Evolutionary conservation across 768 basidiomycete genomes (phyloP).

Genomic region (Psilocybe subaeruginosa): DNA sequence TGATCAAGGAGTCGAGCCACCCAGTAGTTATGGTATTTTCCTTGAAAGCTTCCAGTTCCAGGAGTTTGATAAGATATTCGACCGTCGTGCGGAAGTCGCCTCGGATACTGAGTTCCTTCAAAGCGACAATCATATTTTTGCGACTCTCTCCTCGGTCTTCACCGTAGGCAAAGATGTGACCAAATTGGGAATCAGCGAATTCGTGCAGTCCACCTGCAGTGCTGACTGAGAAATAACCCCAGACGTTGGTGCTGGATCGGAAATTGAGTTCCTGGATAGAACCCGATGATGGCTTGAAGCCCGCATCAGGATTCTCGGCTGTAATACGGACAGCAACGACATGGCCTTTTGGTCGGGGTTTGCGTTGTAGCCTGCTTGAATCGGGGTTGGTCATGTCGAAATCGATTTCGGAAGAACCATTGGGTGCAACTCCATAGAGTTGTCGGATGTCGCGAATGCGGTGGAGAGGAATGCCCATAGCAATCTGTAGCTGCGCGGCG

Average conservation of each 20-base stretch:
- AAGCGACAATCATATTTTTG: conserved; percentile 99
- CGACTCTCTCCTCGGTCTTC: conserved; percentile 93
- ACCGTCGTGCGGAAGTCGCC: conserved; percentile 99
- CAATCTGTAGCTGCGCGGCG: conserved; percentile 94
- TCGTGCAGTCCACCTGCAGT: conserved; percentile 97
- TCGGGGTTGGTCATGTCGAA: conserved; percentile 95
- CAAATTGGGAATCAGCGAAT: conserved; percentile 99
- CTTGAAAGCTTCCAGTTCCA: conserved; percentile 95
- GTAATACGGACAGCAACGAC: conserved; percentile 99
- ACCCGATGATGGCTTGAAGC: conserved; percentile 98
- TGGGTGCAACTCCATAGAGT: conserved; percentile 92
- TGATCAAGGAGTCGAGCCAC: conserved; percentile 97
- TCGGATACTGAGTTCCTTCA: conserved; percentile 98
- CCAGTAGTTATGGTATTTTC: conserved; percentile 98
- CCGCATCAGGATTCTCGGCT: conserved; percentile 98
- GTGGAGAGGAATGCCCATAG: conserved; percentile 97
- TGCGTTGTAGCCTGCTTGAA: conserved; percentile 86
- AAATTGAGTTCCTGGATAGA: conserved; percentile 98
- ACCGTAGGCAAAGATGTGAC: conserved; percentile 98
- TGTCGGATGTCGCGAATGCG: conserved; percentile 95
- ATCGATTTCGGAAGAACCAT: conserved; percentile 90
- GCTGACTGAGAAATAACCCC: conserved; percentile 99
- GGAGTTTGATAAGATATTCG: conserved; percentile 97
- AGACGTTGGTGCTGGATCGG: conserved; percentile 98
- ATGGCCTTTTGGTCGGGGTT: conserved; percentile 96